Evolutionary conservation across 257 asterid genomes (phyloP), one percentile per base, ranked within the genome.

Genomic region (Cordia subcordata): DNA sequence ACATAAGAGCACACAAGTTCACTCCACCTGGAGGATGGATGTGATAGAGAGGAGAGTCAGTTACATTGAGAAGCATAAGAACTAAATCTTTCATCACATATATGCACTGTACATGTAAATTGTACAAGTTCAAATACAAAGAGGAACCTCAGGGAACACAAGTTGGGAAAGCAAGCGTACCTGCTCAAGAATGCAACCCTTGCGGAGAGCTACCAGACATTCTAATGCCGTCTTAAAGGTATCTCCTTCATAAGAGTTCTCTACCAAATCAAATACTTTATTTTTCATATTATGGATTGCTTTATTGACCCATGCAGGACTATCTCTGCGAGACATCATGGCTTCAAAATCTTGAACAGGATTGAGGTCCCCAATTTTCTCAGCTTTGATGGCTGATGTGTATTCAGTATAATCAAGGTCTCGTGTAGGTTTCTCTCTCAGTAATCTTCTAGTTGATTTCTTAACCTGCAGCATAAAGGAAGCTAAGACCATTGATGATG

Each of bases 301-400:
- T 75, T 75, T 82, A 55, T 51, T 62, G 57, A 88, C 85, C 96
- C 99, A 88, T 56, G 77, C 71, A 74, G 97, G 84, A 77, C 81
- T 56, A 73, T 92, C 97, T 77, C 95, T 79, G 51, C 95, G 89
- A 50, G 96, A 82, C 65, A 92, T 66, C 89, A 92, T 84, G 57
- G 84, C 83, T 74, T 86, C 94, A 69, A 92, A 92, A 74, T 92
- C 99, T 74, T 81, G 73, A 61, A 92, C 82, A 9, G 97, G 96
- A 74, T 83, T 72, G 42, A 72, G 63, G 62, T 81, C 80, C 55
- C 95, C 97, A 37, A 85, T 76, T 19, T 79, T 67, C 67, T 86
- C 96, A n/a, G 62, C 76, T 63, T 85, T 82, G 55, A 75, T 68
- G 57, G 72, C 23, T 38, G 87, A 85, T 40, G 76, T 62, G 74